A percentile compares a stretch with the other conserved stretches of the same genome.
Evolutionary conservation across 2,329 filamentous ascomycete species (phyloP).

Genomic region (Neurospora crassa): DNA sequence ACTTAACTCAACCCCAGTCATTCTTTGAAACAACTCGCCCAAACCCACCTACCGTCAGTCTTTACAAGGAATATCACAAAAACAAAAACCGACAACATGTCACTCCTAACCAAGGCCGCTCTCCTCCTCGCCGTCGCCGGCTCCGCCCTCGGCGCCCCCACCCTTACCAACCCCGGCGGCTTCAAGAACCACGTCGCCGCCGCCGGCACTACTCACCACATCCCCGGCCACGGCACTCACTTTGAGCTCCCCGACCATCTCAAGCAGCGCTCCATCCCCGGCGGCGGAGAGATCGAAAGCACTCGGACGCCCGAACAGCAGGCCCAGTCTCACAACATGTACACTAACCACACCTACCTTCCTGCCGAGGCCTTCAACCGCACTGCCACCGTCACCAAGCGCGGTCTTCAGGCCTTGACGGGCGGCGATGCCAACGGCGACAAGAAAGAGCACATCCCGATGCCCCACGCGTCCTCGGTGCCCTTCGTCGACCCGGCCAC

Average conservation of each 20-base stretch:
- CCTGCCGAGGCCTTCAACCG: not conserved
- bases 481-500: constrained; percentile 25
- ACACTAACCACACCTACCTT: not conserved
- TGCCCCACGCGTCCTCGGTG: not conserved
- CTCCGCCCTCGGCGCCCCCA: not conserved
- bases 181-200: not conserved
- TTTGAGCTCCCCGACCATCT: not conserved
- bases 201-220: not conserved
- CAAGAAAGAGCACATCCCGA: not conserved
- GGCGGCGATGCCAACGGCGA: not conserved
- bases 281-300: not conserved
- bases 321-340: not conserved
- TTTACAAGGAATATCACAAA: too few species aligned
- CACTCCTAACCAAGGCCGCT: not conserved
- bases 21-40: not conserved
- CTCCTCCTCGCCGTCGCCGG: not conserved
- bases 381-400: not conserved
- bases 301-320: not conserved
- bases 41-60: not conserved
- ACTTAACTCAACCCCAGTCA: not conserved
- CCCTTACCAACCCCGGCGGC: not conserved
- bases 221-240: not conserved
- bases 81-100: not conserved
- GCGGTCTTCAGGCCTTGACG: not conserved
- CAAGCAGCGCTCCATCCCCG: not conserved